phyloP scores from a whole-genome alignment of 768 basidiomycete genomes.

The Boletus patriciae region DNA sequence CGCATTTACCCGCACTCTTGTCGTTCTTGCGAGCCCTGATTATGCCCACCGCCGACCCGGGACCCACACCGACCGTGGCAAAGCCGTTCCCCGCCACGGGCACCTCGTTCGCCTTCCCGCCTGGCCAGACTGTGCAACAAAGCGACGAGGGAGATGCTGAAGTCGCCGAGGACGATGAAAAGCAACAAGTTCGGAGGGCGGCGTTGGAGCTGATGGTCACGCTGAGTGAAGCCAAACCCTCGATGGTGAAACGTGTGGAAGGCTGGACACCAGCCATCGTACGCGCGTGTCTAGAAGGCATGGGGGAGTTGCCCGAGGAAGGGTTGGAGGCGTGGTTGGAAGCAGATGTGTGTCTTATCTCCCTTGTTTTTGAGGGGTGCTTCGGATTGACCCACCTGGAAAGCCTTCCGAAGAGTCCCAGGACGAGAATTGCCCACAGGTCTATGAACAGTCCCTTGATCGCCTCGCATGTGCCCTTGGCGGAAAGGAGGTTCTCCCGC shows the following conservation, averaged over 20 bases:
- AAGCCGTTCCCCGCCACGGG: conserved; percentile 40
- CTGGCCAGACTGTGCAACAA: conserved; percentile 31
- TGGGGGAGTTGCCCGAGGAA: conserved; percentile 74
- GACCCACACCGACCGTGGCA: conserved; percentile 54
- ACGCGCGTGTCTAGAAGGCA: conserved; percentile 76
- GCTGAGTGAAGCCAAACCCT: conserved; percentile 70
- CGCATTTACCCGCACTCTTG: conserved; percentile 67
- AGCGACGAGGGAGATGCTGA: conserved; percentile 36
- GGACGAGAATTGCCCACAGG: conserved; percentile 63
- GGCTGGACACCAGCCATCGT: conserved; percentile 75
- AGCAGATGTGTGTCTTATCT: conserved; percentile 63
- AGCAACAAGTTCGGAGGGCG: conserved; percentile 65
- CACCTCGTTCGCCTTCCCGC: conserved; percentile 42
- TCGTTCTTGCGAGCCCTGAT: conserved; percentile 70
- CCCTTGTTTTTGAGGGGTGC: neutral
- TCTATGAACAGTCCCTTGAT: conserved; percentile 84
- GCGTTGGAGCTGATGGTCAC: conserved; percentile 84
- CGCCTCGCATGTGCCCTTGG: conserved; percentile 78
- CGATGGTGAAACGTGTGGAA: conserved; percentile 63
- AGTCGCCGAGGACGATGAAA: conserved; percentile 57
- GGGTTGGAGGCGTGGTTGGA: conserved; percentile 60
- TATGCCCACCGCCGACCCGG: conserved; percentile 58
- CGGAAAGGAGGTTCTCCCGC: conserved; percentile 71
- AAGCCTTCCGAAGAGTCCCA: conserved; percentile 66
- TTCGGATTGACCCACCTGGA: conserved; percentile 3